Evolutionary conservation across 1,284 basidiomycete genomes (phyloP).

Genomic region (Boletus hoseneyae): DNA sequence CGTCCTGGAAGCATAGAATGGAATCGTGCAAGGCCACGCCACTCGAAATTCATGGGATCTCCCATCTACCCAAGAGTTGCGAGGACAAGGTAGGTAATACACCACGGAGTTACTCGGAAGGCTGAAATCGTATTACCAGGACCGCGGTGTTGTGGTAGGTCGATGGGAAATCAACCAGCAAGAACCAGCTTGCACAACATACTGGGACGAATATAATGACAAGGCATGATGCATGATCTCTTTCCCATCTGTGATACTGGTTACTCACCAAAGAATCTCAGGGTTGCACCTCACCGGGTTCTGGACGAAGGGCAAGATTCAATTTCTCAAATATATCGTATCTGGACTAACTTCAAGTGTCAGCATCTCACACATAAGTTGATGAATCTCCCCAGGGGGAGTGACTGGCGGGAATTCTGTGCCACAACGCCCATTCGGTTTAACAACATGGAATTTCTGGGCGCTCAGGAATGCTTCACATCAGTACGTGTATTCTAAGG

Average conservation of each 20-base stretch:
- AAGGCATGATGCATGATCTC: constrained; percentile 13
- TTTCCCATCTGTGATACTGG: background rate
- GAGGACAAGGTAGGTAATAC: constrained; percentile 19
- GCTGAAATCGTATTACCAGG: constrained; percentile 17
- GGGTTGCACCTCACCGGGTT: constrained; percentile 28
- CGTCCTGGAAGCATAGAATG: constrained; percentile 12
- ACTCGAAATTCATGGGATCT: constrained; percentile 22
- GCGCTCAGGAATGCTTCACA: constrained; percentile 22
- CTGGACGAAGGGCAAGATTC: constrained; percentile 18
- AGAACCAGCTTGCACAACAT: constrained; percentile 23
- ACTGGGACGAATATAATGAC: constrained; percentile 23
- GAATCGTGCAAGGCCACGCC: constrained; percentile 21
- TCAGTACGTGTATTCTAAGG: constrained; percentile 10
- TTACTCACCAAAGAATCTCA: constrained; percentile 10
- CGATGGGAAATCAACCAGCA: constrained; percentile 20
- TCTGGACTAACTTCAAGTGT: background rate
- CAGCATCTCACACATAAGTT: constrained; percentile 19
- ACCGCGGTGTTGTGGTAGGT: constrained; percentile 19
- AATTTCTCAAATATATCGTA: too few species aligned
- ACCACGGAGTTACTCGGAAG: too few species aligned
- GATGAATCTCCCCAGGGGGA: constrained; percentile 19
- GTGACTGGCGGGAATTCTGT: constrained; percentile 27
- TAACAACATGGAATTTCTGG: constrained; percentile 13
- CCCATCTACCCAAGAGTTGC: constrained; percentile 20
- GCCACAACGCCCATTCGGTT: constrained; percentile 26